Conservation (phyloP, 345 rosid species). For the Barbarea vulgaris region DNA sequence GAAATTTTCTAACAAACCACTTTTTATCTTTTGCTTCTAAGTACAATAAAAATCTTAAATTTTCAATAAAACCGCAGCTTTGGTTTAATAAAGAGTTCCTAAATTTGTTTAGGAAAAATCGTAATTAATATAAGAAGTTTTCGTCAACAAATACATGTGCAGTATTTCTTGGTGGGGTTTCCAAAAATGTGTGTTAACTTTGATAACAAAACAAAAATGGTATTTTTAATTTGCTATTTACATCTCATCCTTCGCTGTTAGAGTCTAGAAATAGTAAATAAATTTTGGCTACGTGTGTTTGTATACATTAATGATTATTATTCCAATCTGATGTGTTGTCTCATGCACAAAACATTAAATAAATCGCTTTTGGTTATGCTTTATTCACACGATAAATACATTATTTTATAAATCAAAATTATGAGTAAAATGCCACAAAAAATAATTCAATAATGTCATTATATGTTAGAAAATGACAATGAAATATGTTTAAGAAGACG, state of each 20-base stretch:
- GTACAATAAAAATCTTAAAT: background rate
- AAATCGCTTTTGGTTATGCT: background rate
- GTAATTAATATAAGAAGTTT: background rate
- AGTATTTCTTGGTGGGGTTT: background rate
- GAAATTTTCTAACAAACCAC: background rate
- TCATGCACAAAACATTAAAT: background rate
- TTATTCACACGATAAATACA: background rate
- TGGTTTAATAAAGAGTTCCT: background rate
- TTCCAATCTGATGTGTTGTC: background rate
- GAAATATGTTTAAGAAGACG: background rate
- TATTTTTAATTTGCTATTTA: background rate
- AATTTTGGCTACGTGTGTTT: slow-evolving; percentile 20
- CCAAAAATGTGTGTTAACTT: background rate
- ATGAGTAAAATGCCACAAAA: background rate
- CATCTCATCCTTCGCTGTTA: slow-evolving; percentile 9
- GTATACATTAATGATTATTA: background rate
- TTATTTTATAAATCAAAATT: background rate
- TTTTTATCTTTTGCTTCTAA: background rate
- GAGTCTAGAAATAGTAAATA: slow-evolving; percentile 1
- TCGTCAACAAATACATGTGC: background rate
- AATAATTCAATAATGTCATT: background rate
- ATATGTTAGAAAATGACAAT: background rate
- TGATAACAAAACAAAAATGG: background rate
- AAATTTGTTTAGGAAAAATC: background rate
- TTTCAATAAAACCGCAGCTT: background rate